A percentile compares a stretch with the other conserved stretches of the same genome.
phyloP scores from a whole-genome alignment of 306 rosid species.

The Ormosia emarginata region DNA sequence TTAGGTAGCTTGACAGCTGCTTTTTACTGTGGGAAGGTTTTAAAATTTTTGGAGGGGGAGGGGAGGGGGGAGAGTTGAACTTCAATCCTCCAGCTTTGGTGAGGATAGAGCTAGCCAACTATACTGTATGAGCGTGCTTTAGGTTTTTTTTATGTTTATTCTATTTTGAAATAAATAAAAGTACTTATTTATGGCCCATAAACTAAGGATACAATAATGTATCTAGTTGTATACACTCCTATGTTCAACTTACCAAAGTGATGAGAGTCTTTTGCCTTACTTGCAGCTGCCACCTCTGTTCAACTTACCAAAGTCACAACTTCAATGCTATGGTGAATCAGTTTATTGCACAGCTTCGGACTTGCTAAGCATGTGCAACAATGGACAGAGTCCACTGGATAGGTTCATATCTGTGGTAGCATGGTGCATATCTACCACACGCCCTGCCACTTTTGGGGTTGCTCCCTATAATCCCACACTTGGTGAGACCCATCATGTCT shows the following conservation, averaged over 20 bases:
- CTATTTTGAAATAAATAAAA: background rate
- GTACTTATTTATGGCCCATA: no score
- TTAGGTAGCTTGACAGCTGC: no score
- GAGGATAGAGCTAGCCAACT: no score
- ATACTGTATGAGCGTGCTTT: no score
- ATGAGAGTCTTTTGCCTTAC: background rate
- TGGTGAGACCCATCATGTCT: constrained; percentile 94
- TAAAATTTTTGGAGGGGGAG: no score
- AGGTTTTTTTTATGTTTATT: no score
- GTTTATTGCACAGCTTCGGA: constrained; percentile 56
- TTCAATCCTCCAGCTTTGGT: no score
- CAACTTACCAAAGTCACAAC: constrained; percentile 90
- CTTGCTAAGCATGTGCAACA: constrained; percentile 61
- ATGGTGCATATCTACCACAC: constrained; percentile 75
- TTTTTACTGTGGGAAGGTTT: no score
- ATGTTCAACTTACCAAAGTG: constrained; percentile 78
- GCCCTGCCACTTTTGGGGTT: constrained; percentile 66
- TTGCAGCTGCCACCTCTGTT: constrained; percentile 77
- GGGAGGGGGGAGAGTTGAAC: no score
- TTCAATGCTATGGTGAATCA: constrained; percentile 83
- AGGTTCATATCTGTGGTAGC: constrained; percentile 67
- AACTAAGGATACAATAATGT: background rate
- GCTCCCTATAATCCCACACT: constrained; percentile 91
- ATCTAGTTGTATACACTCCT: constrained; percentile 18
- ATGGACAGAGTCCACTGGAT: constrained; percentile 45